Evolutionary conservation across 441 rosid genomes (phyloP), one percentile per base, ranked within the genome.

Genomic region (Adansonia madagascariensis): DNA sequence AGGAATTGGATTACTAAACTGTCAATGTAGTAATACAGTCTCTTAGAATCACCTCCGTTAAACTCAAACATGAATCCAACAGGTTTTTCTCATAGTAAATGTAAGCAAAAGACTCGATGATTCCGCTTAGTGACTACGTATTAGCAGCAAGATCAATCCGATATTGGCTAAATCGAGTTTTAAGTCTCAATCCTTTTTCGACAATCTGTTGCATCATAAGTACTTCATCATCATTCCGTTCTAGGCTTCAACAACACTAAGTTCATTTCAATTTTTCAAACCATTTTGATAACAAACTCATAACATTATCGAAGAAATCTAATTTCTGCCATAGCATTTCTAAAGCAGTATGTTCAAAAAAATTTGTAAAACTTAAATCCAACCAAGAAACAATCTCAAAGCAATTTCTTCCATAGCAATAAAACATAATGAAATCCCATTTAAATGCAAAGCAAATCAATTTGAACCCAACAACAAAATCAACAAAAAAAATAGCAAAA

Each of bases 371-470:
- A 64, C 49, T 20, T 8, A 39, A 43, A 64, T 39, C 24, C 49
- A 64, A 64, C 69, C 12, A 39, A n/a, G 17, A 39, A 64, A 64
- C 22, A 71, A 55, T 53, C 67, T 27, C 41, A 65, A 73, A 55
- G 2, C 64, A 20, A 55, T 35, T 7, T 22, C 70, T 35, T 57
- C 0, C 10, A 31, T 35, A 61, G 46, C 11, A 47, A 72, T 59
- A 71, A 18, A 44, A 18, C 24, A 66, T 44, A 8, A 60, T 5
- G 35, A 75, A 57, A 76, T 15, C 66, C 41, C 12, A 47, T 3
- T 20, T 7, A 39, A 49, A 80, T 39, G 27, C 71, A 59, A 17
- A 17, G 41, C 71, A 74, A 31, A 57, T 71, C 68, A 15, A 80
- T 57, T 9, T 46, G 74, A 50, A 46, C 43, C 69, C 64, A 75